phyloP scores from a whole-genome alignment of 2,329 filamentous ascomycete genomes.

The Sclerotinia minor region DNA sequence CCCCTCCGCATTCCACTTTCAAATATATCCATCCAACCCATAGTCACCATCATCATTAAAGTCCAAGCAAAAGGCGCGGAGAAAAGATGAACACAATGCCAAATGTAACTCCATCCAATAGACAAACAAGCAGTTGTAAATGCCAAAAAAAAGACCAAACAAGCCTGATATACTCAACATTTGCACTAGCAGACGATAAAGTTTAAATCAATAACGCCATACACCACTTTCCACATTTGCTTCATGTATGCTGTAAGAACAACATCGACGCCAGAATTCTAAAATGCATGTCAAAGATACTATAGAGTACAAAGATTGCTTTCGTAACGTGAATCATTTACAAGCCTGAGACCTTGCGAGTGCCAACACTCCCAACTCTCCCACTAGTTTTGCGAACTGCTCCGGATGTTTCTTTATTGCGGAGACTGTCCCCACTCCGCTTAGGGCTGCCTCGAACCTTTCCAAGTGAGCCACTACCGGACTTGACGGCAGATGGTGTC shows the following conservation, averaged over 20 bases:
- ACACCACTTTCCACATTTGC: conserved; percentile 20
- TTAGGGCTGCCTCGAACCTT: conserved; percentile 65
- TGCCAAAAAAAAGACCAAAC: conserved; percentile 20
- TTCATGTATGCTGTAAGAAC: conserved; percentile 23
- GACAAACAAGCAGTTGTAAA: conserved; percentile 18
- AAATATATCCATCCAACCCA: conserved; percentile 20
- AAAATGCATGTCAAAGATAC: conserved; percentile 29
- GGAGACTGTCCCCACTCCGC: conserved; percentile 51
- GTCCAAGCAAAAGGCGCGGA: conserved; percentile 9
- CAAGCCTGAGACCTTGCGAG: conserved; percentile 41
- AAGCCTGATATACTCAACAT: conserved; percentile 22
- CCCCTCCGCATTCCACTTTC: conserved; percentile 14
- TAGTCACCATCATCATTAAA: conserved; percentile 14
- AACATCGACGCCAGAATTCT: conserved; percentile 21
- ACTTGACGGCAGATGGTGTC: conserved; percentile 57
- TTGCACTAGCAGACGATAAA: conserved; percentile 23
- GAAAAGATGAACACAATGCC: conserved; percentile 14
- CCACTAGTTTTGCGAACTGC: conserved; percentile 65
- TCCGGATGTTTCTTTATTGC: conserved; percentile 54
- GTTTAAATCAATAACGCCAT: conserved; percentile 21
- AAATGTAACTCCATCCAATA: conserved; percentile 15
- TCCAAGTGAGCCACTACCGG: conserved; percentile 50
- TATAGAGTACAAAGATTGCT: conserved; percentile 37
- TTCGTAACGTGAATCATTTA: conserved; percentile 31
- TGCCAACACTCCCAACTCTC: conserved; percentile 59